A percentile compares a stretch with the other conserved stretches of the same genome.
Conservation (phyloP, 1,284 basidiomycete genomes). For the Schizopora paradoxa region DNA sequence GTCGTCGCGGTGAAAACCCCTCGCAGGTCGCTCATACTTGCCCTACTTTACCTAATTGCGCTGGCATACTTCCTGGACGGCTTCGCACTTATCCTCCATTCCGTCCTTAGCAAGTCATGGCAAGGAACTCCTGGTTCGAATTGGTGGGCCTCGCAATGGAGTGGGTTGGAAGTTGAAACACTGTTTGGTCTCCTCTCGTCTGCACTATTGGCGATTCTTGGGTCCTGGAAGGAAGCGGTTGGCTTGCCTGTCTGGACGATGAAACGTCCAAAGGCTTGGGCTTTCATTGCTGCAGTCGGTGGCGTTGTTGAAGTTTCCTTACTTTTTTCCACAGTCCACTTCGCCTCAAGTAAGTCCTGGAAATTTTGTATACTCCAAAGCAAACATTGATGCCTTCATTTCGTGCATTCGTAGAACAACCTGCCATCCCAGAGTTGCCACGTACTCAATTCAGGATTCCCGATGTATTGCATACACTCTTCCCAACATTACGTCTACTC, state of each 20-base stretch:
- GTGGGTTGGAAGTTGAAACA: constrained; percentile 65
- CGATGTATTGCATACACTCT: constrained; percentile 51
- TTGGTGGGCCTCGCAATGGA: constrained; percentile 32
- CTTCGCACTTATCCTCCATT: constrained; percentile 56
- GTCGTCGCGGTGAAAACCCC: constrained; percentile 66
- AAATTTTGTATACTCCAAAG: constrained; percentile 5
- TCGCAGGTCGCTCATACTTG: constrained; percentile 65
- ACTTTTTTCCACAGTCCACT: constrained; percentile 40
- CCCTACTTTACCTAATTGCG: constrained; percentile 65
- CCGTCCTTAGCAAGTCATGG: constrained; percentile 63
- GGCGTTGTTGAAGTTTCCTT: constrained; percentile 57
- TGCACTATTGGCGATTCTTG: constrained; percentile 61
- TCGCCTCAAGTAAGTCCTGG: constrained; percentile 37
- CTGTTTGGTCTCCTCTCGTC: constrained; percentile 64
- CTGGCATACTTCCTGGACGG: constrained; percentile 85
- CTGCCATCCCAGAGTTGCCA: constrained; percentile 28
- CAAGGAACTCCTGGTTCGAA: constrained; percentile 23
- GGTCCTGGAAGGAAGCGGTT: constrained; percentile 69
- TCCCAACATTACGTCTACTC: constrained; percentile 61
- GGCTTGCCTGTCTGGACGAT: constrained; percentile 67
- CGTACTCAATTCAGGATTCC: constrained; percentile 33
- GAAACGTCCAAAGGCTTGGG: constrained; percentile 48
- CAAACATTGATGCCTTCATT: constrained; percentile 1
- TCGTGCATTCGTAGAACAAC: constrained; percentile 3
- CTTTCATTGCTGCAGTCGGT: constrained; percentile 47